Base-by-base conservation (phyloP, 306 rosid species). In the Sindora glabra region DNA sequence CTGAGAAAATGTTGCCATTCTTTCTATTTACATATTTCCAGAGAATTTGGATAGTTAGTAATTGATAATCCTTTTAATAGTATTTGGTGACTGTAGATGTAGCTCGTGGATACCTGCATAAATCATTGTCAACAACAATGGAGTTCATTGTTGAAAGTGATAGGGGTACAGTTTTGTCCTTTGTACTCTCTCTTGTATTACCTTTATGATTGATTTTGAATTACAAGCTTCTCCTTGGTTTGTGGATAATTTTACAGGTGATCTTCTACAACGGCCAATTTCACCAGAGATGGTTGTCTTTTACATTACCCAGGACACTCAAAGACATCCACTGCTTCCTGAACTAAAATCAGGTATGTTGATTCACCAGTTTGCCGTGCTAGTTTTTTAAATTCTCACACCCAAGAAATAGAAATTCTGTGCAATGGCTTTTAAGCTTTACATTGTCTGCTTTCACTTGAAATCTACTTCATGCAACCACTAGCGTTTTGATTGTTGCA, bases 251-350 rank as follows among this genome's bases (percentile, higher is more conserved):
- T 52, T 56, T 62, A 67, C 72, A 92, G 98, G 49, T 62, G 90
- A 88, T 80, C 84, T 80, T 73, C 71, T 68, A 10, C 84, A 86
- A 79, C 65, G 73, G 26, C 90, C 98, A 34, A 49, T 83, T 69
- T 55, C 95, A 59, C 86, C 90, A 2, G 96, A 88, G 77, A 86
- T 72, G 86, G 86, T 88, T 14, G 55, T 81, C 76, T 88, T 88
- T 77, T 92, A 92, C 76, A 77, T 92, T 45, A 92, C 98, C 9
- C 98, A 92, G 55, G 98, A 92, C 81, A 88, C 98, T 56, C 98
- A 86, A 76, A 79, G 90, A 62, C 98, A 92, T 78, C 88, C 98
- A 8, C 77, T 91, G 10, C 96, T 91, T 72, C 86, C 84, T 34
- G 95, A 92, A 72, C 5, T 92, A 74, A 92, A 78, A 76, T 81